Base-by-base conservation (phyloP, 495 filamentous ascomycete genomes). In the Aspergillus coremiiformis region DNA sequence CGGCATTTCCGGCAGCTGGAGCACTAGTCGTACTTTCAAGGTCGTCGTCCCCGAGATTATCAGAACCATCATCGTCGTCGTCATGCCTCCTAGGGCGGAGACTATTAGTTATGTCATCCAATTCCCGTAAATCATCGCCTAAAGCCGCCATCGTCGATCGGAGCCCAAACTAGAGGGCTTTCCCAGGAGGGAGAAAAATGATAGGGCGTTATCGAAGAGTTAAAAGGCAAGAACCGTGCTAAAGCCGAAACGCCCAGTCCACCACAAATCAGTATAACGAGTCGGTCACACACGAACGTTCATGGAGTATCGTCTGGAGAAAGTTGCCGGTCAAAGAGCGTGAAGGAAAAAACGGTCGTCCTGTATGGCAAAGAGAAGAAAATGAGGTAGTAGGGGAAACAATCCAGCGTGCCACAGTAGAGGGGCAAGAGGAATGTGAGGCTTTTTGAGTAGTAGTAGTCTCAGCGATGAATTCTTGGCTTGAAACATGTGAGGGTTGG, bases 21-120 rank as follows among this genome's bases (percentile, higher is more conserved):
- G 87, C 83, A 66, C 90, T 95, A n/a, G 85, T 84, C 61, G 94
- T 76, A 60, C 91, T 96, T 70, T 96, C 89, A 52, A 86, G 76
- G 65, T 97, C 93, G 55, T 97, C 93, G 56, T 95, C 90, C 43
- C 90, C 89, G n/a, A n/a, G n/a, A 53, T 79, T 78, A 61, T 94
- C 89, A 22, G 87, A 87, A 42, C 79, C 83, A 52, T 96, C 90
- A 61, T 96, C 92, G 58, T 96, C 91, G 51, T 84, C 81, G 61
- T 90, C 86, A 54, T 84, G 72, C 75, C 87, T 71, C 75, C 93
- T 67, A 76, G 87, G 73, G 64, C 86, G 75, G 67, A 84, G 65
- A 33, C 77, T 74, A 51, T 80, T 74, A 52, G 76, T 66, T 53
- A 80, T 69, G 47, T 73, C 88, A 59, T 90, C 86, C 32, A 87